Percentiles rank a stretch among this genome's conserved stretches.
Conservation (phyloP, 257 asterid genomes). For the Scutellaria minor region DNA sequence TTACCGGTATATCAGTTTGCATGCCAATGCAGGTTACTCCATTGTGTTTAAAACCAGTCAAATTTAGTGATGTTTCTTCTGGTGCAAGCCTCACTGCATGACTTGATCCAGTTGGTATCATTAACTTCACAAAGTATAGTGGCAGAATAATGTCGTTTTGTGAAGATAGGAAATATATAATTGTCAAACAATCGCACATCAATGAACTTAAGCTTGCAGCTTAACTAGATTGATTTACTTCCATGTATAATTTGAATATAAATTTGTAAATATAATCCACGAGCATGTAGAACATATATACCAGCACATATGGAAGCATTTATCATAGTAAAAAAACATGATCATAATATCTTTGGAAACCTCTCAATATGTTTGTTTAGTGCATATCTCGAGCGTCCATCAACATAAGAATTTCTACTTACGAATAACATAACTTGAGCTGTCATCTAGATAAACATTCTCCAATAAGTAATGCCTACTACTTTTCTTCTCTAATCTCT, state of each 20-base stretch:
- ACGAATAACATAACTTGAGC: constrained; percentile 11
- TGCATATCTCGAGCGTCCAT: neutral
- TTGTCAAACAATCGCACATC: neutral
- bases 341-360: neutral
- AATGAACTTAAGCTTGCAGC: neutral
- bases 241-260: neutral
- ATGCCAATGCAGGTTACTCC: constrained; percentile 91
- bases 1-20: constrained; percentile 90
- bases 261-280: neutral
- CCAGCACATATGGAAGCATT: neutral
- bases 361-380: neutral
- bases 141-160: constrained; percentile 14
- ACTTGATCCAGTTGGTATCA: constrained; percentile 33
- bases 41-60: constrained; percentile 86
- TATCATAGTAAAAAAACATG: neutral
- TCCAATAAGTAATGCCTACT: neutral
- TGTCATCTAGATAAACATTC: constrained; percentile 4
- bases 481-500: neutral
- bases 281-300: neutral
- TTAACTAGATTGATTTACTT: constrained; percentile 1
- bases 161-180: constrained; percentile 22
- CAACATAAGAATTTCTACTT: neutral
- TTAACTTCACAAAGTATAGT: constrained; percentile 30
- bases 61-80: constrained; percentile 64
- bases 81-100: constrained; percentile 94